A percentile compares a stretch with the other conserved stretches of the same genome.
Evolutionary conservation across 1,284 basidiomycete species (phyloP).

Genomic region (Polyporus tsugae): DNA sequence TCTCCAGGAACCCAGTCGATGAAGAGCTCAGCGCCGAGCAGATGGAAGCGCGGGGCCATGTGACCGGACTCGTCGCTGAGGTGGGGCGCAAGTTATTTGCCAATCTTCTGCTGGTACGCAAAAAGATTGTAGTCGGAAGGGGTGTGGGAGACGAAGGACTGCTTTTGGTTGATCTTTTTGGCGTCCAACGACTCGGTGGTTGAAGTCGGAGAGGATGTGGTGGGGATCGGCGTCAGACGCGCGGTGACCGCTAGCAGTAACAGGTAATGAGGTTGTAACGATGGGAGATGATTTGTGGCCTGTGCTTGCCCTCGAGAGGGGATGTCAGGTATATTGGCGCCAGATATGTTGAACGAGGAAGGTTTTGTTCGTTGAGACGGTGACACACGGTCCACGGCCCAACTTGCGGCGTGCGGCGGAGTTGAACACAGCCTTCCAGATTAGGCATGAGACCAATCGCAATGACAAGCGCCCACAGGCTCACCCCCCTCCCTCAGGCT

Average conservation of each 20-base stretch:
- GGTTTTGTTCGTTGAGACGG: background rate
- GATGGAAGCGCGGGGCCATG: background rate
- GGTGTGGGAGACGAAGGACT: background rate
- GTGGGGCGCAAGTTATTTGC: background rate
- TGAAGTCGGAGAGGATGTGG: background rate
- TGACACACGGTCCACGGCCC: too few species aligned
- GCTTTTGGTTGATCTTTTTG: background rate
- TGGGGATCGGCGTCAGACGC: background rate
- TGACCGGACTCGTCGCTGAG: slow-evolving; percentile 4
- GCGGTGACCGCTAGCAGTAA: background rate
- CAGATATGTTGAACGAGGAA: slow-evolving; percentile 2
- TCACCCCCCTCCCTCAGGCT: too few species aligned
- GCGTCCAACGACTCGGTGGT: background rate
- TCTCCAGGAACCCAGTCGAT: background rate
- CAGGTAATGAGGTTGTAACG: background rate
- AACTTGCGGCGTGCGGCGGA: too few species aligned
- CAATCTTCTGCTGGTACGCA: background rate
- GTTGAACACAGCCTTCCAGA: too few species aligned
- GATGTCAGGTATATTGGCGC: background rate
- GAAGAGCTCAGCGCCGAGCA: slow-evolving; percentile 1
- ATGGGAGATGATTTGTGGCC: background rate
- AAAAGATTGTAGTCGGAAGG: background rate
- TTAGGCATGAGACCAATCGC: too few species aligned
- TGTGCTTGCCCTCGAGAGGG: background rate
- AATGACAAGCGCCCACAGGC: too few species aligned